Base-by-base conservation (phyloP, 306 rosid species). In the Prunus armeniaca region DNA sequence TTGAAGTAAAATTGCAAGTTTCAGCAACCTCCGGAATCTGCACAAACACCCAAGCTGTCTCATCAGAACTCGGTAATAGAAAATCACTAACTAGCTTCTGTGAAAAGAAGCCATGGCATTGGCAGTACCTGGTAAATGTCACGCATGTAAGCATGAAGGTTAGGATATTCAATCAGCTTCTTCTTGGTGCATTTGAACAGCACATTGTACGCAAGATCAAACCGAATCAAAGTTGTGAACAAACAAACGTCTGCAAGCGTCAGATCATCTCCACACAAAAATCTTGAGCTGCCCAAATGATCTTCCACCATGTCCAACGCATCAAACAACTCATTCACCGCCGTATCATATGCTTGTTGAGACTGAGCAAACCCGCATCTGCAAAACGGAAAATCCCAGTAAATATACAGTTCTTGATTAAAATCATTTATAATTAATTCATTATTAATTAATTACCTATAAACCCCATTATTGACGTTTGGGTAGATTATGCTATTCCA, bases 331-430 rank as follows among this genome's bases (percentile, higher is more conserved):
- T 87, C 90, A 25, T 79, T 66, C 18, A 86, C 97, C 0, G 97
- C 96, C 69, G 10, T 76, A 74, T 92, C 96, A 58, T 90, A 92
- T 28, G 97, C 97, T 73, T 84, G 84, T 80, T 92, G 99, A 32
- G 96, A 90, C 83, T 95, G 92, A n/a, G 97, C 97, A 87, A 95
- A 92, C 20, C 99, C 97, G 77, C 97, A 92, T 75, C 97, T 90
- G 83, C 74, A 22, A 17, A 19, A 54, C 7, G 11, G 27, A 27
- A 69, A 7, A 47, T 38, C 43, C 43, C 43, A 38, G 7, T 38
- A 1, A 34, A 34, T 34, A 5, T 6, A 34, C 41, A 34, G 41
- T 34, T 34, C 41, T 34, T 34, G 41, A 34, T 34, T 34, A 34
- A 34, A 34, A 5, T 34, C 7, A n/a, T 2, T 3, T 5, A 2